Percentiles rank a stretch among this genome's conserved stretches.
These are phyloP conservation scores for Mollisiaceae sp. DNA, from an alignment of 2,329 filamentous ascomycete genomes.

Conservation along the genomic window DNA sequence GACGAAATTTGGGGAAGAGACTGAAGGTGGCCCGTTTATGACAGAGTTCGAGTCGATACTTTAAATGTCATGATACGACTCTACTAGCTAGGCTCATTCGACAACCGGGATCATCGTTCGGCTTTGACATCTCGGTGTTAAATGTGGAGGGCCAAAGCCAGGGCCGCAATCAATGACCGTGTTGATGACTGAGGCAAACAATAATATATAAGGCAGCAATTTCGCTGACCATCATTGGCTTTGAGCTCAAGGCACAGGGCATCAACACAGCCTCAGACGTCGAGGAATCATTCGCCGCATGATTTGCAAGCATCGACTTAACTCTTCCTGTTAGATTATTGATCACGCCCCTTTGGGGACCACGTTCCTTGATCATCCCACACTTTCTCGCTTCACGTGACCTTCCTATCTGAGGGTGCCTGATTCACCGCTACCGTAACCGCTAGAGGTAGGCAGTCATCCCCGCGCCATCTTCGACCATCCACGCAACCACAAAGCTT, in stretches of 20 bases:
- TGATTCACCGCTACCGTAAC: not conserved
- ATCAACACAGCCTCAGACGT: not conserved
- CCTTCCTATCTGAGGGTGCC: not conserved
- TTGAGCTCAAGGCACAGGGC: not conserved
- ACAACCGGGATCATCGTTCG: not conserved
- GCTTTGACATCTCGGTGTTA: not conserved
- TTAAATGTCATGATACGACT: conserved; percentile 19
- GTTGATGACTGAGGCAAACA: not conserved
- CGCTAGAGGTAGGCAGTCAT: not conserved
- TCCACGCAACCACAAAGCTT: conserved; percentile 14
- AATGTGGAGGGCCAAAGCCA: not conserved
- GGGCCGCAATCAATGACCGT: too few species aligned
- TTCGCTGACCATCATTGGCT: not conserved
- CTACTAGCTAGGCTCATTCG: not conserved
- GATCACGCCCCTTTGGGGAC: not conserved
- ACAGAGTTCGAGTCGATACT: conserved; percentile 20
- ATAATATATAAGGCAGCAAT: not conserved
- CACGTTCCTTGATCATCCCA: conserved; percentile 4
- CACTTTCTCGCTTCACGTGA: conserved; percentile 6
- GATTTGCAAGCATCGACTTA: not conserved
- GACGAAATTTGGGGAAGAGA: conserved; percentile 8
- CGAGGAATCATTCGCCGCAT: not conserved
- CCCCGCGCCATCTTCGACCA: conserved; percentile 13
- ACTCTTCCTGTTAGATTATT: not conserved
- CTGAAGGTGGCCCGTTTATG: conserved; percentile 23